Conservation (phyloP, 2,329 filamentous ascomycete species). For the Teratosphaeria gauchensis region DNA sequence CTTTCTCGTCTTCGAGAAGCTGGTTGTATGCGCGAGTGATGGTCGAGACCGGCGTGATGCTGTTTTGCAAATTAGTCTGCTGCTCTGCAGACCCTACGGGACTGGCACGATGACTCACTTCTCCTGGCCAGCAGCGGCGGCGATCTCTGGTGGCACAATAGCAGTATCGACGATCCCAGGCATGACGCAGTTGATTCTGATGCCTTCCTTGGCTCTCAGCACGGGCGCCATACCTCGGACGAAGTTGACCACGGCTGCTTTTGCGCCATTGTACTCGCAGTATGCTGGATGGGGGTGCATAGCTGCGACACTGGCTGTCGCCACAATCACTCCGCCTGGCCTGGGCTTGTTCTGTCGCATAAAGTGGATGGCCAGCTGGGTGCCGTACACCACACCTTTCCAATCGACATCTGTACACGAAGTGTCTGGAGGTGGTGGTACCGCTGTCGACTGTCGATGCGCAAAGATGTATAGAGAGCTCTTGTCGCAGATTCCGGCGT, state of each 20-base stretch:
- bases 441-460: constrained; percentile 1
- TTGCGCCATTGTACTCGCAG: constrained; percentile 11
- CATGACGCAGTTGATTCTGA: constrained; percentile 4
- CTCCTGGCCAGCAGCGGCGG: neutral
- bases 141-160: neutral
- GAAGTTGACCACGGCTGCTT: constrained; percentile 8
- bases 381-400: constrained; percentile 11
- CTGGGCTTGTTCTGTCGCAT: constrained; percentile 9
- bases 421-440: constrained; percentile 7
- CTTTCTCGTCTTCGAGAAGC: constrained; percentile 6
- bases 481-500: constrained; percentile 9
- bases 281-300: constrained; percentile 10
- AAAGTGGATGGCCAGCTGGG: constrained; percentile 10
- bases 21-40: constrained; percentile 7
- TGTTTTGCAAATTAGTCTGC: neutral
- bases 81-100: neutral
- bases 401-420: constrained; percentile 9
- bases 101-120: neutral
- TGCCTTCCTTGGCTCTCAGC: constrained; percentile 5
- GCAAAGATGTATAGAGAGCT: constrained; percentile 5
- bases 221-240: constrained; percentile 3
- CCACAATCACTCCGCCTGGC: constrained; percentile 10
- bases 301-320: constrained; percentile 10
- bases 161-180: neutral
- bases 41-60: constrained; percentile 10